phyloP scores from a whole-genome alignment of 2,329 filamentous ascomycete species.

The Calonectria montana region DNA sequence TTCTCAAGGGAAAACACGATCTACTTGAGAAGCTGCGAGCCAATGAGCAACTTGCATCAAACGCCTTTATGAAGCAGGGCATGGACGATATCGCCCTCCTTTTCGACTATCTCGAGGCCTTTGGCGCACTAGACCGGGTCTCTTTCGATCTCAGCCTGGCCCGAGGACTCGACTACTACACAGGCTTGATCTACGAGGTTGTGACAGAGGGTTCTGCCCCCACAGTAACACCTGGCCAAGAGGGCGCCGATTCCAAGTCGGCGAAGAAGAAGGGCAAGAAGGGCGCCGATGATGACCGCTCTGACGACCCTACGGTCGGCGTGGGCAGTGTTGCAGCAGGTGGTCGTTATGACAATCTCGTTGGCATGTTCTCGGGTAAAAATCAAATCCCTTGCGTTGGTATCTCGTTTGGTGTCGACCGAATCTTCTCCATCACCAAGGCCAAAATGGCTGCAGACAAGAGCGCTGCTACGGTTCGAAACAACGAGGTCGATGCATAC shows the following conservation, averaged over 20 bases:
- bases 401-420: conserved; percentile 94
- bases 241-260: conserved; percentile 50
- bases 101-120: conserved; percentile 84
- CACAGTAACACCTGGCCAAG: conserved; percentile 51
- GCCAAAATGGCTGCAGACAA: conserved; percentile 73
- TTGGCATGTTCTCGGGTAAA: conserved; percentile 93
- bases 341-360: conserved; percentile 91
- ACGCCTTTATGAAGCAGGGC: conserved; percentile 81
- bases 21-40: conserved; percentile 76
- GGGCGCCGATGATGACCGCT: conserved; percentile 72
- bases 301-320: conserved; percentile 82
- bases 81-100: conserved; percentile 84
- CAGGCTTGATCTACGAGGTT: conserved; percentile 90
- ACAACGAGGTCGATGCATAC: conserved; percentile 87
- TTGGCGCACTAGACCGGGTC: conserved; percentile 77
- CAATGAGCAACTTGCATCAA: conserved; percentile 75
- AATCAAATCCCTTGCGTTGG: conserved; percentile 73
- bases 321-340: conserved; percentile 91
- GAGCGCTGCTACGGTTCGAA: conserved; percentile 55
- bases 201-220: conserved; percentile 83
- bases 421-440: conserved; percentile 94
- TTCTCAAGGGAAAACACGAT: conserved; percentile 79
- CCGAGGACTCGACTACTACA: conserved; percentile 93
- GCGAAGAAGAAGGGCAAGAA: conserved; percentile 64
- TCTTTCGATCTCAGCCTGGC: conserved; percentile 93